Base-by-base conservation (phyloP, 1,139 yeast species). In the Suhomyces kunorum region DNA sequence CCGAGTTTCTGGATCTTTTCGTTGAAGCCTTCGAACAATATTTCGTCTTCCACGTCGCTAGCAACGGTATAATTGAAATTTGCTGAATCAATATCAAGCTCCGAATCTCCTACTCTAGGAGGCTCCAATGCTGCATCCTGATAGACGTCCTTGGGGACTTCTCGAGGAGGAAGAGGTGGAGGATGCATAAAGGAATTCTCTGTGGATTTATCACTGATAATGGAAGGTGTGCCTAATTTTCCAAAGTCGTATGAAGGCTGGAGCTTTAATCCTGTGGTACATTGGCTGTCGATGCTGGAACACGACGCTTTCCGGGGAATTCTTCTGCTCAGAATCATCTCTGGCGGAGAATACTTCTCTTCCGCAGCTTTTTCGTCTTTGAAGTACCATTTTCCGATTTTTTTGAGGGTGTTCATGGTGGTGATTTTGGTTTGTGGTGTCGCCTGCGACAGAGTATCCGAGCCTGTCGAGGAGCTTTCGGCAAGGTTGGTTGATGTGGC, bases 341-440 rank as follows among this genome's bases (percentile, higher is more conserved):
- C 86, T 0, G 87, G 87, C 0, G 82, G 77, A 2, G 63, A 66
- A 47, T 79, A 78, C 2, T 31, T 39, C 25, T 40, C 38, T 36
- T 55, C 48, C 34, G 39, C 36, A 26, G 44, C 51, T 39, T 56
- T 68, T n/a, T 68, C 74, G 38, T 76, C 81, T 40, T 74, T 78
- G 43, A 63, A 68, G 50, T 83, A 83, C 88, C 90, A 82, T 46
- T 77, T 81, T 2, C 86, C 87, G n/a, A 84, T 61, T 50, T 78
- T 82, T 44, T 72, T 77, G 36, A 82, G 59, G 0, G 85, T 76
- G 37, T 55, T 61, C 38, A 61, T 51, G 3, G 54, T 47, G 2
- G 48, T 18, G 4, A 44, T 25, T 36, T 34, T 26, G 36, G 35
- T n/a, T 7, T 15, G 19, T 19, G 43, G 27, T 8, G 33, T 27